Base-by-base conservation (phyloP, 495 filamentous ascomycete genomes). In the Tuber brumale region DNA sequence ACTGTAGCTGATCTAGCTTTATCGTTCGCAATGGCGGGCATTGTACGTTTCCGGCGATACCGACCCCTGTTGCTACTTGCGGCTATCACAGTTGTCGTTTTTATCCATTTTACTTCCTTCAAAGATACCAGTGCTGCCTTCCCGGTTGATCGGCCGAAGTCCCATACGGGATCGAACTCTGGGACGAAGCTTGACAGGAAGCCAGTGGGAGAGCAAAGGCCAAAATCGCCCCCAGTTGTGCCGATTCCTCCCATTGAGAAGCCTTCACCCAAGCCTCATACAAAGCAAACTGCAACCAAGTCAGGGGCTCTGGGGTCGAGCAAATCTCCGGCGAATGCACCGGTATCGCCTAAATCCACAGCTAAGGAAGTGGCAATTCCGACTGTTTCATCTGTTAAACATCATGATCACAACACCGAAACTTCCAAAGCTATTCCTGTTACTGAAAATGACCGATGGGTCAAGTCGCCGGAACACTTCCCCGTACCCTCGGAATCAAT, bases 391-490 rank as follows among this genome's bases (percentile, higher is more conserved):
- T 35, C 57, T 66, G 14, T 61, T 61, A 61, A 66, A 35, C 57
- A 66, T 27, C 57, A 66, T 35, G 57, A 66, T 66, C 57, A 74
- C 14, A 71, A 35, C 46, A 69, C 76, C 31, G 61, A 27, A 66
- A 72, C 45, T 72, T 21, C 51, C 35, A 39, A 41, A 35, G 37
- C 42, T 12, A 31, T 48, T 71, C 48, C 69, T 70, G 27, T n/a
- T 27, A 12, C 51, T 27, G n/a, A 3, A 14, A 51, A 23, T 9
- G 78, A 73, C 35, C 91, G 93, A 81, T 97, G 94, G 94, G 82
- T 85, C 77, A 92, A 90, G 80, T 86, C 88, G 61, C 86, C 87
- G 10, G 92, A 96, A 80, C 88, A 90, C 81, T 97, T 91, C 84
- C 93, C 94, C 3, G 84, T 97, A 10, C 86, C 90, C 27, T 82